These are phyloP conservation scores for Pleurotus cornucopiae DNA, from an alignment of 768 basidiomycete species.

Conservation along the genomic window DNA sequence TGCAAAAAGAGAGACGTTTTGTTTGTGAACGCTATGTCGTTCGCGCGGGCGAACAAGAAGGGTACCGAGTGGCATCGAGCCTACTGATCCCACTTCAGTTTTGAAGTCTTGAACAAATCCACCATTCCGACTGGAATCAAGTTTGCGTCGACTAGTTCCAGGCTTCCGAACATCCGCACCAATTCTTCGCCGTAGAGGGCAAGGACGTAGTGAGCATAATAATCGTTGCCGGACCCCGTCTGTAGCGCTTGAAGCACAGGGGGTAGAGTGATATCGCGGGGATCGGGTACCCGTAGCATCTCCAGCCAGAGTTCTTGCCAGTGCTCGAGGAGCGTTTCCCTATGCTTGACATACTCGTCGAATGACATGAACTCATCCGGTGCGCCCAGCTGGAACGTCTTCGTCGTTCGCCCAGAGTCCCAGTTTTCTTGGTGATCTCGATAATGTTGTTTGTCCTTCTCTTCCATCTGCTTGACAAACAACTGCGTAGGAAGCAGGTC, in stretches of 20 bases:
- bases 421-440: constrained; percentile 19
- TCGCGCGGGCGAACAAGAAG: too few species aligned
- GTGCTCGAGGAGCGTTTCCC: constrained; percentile 16
- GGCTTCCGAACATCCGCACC: constrained; percentile 31
- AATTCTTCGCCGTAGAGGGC: constrained; percentile 35
- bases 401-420: constrained; percentile 10
- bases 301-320: constrained; percentile 22
- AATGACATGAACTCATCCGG: constrained; percentile 22
- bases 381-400: background rate
- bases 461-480: constrained; percentile 18
- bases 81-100: constrained; percentile 32
- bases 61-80: constrained; percentile 12
- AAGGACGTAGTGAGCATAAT: constrained; percentile 32
- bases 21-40: too few species aligned
- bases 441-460: constrained; percentile 22
- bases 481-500: constrained; percentile 11
- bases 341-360: constrained; percentile 22
- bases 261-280: constrained; percentile 6
- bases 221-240: constrained; percentile 7
- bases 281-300: constrained; percentile 17
- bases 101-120: constrained; percentile 29
- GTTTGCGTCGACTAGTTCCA: constrained; percentile 34
- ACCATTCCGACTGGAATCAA: constrained; percentile 40
- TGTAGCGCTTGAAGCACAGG: constrained; percentile 15
- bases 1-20: too few species aligned